A percentile compares a stretch with the other conserved stretches of the same genome.
Evolutionary conservation across 2,329 filamentous ascomycete species (phyloP).

Genomic region (Chaetomiaceae sp.): DNA sequence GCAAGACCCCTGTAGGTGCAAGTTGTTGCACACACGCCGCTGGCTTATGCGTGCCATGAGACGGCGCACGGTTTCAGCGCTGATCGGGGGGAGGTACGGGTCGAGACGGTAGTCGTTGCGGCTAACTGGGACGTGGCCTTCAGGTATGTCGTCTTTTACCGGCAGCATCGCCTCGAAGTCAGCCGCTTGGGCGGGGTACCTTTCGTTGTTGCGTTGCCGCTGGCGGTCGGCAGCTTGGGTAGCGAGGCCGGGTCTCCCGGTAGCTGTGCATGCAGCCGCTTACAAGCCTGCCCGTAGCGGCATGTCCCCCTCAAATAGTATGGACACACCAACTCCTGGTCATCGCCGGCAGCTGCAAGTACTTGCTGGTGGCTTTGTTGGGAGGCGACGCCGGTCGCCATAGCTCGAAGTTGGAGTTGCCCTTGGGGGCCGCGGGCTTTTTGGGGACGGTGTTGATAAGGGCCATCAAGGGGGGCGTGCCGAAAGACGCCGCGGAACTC

Average conservation of each 20-base stretch:
- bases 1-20: slow-evolving; percentile 24
- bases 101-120: slow-evolving; percentile 26
- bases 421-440: not conserved
- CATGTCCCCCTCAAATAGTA: slow-evolving; percentile 28
- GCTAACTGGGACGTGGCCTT: slow-evolving; percentile 27
- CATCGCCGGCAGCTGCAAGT: not conserved
- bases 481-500: slow-evolving; percentile 49
- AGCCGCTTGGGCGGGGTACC: too few relatives aligned
- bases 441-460: not conserved
- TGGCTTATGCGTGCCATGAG: slow-evolving; percentile 22
- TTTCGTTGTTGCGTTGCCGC: too few relatives aligned
- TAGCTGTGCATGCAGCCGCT: slow-evolving; percentile 22
- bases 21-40: slow-evolving; percentile 27
- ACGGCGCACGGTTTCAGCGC: slow-evolving; percentile 12
- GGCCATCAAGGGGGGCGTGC: slow-evolving; percentile 8
- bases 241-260: not conserved
- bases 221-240: not conserved
- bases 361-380: not conserved
- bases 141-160: slow-evolving; percentile 24
- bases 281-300: slow-evolving; percentile 27
- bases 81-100: slow-evolving; percentile 22
- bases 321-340: slow-evolving; percentile 21
- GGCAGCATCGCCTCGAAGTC: slow-evolving; percentile 16
- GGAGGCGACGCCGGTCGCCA: not conserved
- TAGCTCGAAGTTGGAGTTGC: not conserved